Percentiles rank a stretch among this genome's conserved stretches.
Conservation (phyloP, 148 eudicot genomes). For the Dianthus caryophyllus region DNA sequence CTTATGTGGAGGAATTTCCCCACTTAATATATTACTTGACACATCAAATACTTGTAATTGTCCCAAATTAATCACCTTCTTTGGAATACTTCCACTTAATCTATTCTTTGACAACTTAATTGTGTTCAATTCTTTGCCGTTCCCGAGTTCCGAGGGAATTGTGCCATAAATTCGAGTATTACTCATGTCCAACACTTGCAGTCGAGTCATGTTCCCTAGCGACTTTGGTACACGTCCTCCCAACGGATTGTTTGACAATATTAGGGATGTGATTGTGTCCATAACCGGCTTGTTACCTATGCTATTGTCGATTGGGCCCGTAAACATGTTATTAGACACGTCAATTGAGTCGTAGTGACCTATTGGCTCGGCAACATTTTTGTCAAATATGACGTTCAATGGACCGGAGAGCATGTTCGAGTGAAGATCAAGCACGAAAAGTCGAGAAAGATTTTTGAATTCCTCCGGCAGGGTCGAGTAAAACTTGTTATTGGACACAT, state of each 20-base stretch:
- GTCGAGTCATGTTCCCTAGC: conserved; percentile 44
- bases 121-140: conserved; percentile 35
- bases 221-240: conserved; percentile 62
- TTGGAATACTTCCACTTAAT: conserved; percentile 53
- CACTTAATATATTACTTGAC: conserved; percentile 56
- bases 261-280: conserved; percentile 40
- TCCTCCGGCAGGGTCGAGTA: conserved; percentile 38
- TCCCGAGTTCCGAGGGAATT: conserved; percentile 54
- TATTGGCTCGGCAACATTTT: conserved; percentile 30
- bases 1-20: conserved; percentile 61
- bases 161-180: conserved; percentile 33
- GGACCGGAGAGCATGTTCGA: conserved; percentile 59
- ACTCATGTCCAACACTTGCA: conserved; percentile 40
- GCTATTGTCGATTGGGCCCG: conserved; percentile 39
- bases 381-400: conserved; percentile 34
- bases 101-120: conserved; percentile 43
- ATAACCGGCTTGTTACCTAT: conserved; percentile 40
- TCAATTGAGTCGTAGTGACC: conserved; percentile 60
- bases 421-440: conserved; percentile 66
- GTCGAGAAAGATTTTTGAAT: conserved; percentile 40
- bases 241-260: conserved; percentile 52
- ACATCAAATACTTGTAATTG: conserved; percentile 47
- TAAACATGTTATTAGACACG: conserved; percentile 53
- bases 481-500: conserved; percentile 59
- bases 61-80: conserved; percentile 39